Evolutionary conservation across 345 rosid species (phyloP).

Genomic region (Citrus inodora): DNA sequence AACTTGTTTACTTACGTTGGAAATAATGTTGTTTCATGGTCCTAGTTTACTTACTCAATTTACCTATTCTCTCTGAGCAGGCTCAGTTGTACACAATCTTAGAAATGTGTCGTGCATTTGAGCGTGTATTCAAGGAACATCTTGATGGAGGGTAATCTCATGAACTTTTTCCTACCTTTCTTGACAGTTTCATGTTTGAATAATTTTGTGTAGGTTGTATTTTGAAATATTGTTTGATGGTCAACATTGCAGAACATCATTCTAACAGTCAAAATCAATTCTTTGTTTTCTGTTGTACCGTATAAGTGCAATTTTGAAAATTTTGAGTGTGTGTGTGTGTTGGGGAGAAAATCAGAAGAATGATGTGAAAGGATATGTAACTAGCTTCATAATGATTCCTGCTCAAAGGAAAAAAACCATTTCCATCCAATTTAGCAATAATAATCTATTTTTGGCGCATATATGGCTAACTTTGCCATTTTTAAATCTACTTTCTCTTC

Average conservation of each 20-base stretch:
- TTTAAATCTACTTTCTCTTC: neutral
- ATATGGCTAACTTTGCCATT: neutral
- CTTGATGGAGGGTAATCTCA: slow-evolving; percentile 92
- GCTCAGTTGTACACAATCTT: slow-evolving; percentile 94
- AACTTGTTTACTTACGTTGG: slow-evolving; percentile 9
- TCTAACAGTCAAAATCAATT: neutral
- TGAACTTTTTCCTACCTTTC: slow-evolving; percentile 6
- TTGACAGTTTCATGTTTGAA: neutral
- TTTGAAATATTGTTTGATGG: slow-evolving; percentile 8
- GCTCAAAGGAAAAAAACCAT: neutral
- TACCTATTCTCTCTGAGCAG: slow-evolving; percentile 36
- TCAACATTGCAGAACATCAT: neutral
- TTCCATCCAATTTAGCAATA: neutral
- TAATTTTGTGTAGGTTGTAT: slow-evolving; percentile 4
- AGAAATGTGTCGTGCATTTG: slow-evolving; percentile 97
- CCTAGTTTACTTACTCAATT: slow-evolving; percentile 14
- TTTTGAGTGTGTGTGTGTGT: too few relatives aligned
- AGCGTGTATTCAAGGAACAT: slow-evolving; percentile 95
- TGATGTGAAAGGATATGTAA: neutral
- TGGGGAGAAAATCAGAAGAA: neutral
- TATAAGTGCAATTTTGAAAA: neutral
- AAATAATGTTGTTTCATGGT: slow-evolving; percentile 4
- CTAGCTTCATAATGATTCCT: neutral
- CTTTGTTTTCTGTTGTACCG: neutral
- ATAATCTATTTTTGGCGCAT: neutral